Base-by-base conservation (phyloP, 208 protist genomes). In the Trypanosoma platydactyli region DNA sequence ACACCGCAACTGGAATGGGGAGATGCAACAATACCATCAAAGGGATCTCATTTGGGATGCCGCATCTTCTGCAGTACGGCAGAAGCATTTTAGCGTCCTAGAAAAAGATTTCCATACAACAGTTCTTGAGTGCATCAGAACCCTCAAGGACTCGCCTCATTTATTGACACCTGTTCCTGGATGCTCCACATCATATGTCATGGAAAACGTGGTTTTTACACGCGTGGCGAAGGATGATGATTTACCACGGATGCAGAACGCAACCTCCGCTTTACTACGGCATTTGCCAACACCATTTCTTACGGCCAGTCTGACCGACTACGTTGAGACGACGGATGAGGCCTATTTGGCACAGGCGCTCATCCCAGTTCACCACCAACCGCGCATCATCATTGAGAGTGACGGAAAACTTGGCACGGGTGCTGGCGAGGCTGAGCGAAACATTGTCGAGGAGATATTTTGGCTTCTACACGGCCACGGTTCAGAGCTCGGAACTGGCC, bases 191-290 rank as follows among this genome's bases (percentile, higher is more conserved):
- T 76, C 79, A 5, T 79, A 83, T 58, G 73, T 82, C 22, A 30
- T 72, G 65, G 73, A 79, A 45, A 85, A 85, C 64, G 79, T 88
- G 29, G 60, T 85, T 18, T 71, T 88, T 54, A 79, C 67, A 11
- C 75, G 66, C 29, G 57, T 84, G 24, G 53, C 77, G 18, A 42
- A 49, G 16, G 49, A 73, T 38, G 61, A 77, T 61, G 56, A 61
- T 9, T 58, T 81, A 6, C 42, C 71, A 25, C 5, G 24, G 20
- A 30, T 83, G 60, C 77, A 87, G 61, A 55, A 73, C n/a, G 55
- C 68, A 22, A 22, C 83, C 11, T 68, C 46, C 38, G 48, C 66
- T 22, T 51, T 64, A 24, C 55, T 83, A 20, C 50, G 73, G 30
- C 71, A 49, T 18, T 60, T 53, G 15, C 69, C 64, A 22, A 57